These are phyloP conservation scores for Cytospora leucostoma DNA, from an alignment of 2,329 filamentous ascomycete genomes.

Conservation along the genomic window DNA sequence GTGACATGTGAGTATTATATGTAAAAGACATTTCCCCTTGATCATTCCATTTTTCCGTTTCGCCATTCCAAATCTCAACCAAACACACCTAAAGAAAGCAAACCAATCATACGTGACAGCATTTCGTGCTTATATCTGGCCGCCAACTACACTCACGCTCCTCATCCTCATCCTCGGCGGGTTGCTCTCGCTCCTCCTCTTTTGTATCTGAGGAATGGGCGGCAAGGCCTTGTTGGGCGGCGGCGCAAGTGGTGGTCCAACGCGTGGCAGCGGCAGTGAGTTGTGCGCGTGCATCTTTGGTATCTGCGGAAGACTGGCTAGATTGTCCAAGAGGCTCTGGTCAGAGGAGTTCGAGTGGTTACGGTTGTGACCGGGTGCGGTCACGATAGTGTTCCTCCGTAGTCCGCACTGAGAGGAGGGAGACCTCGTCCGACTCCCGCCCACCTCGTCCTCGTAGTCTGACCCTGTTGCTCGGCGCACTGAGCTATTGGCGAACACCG, in stretches of 20 bases:
- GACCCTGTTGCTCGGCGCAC: conserved; percentile 5
- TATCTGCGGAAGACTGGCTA: conserved; percentile 53
- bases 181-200: conserved; percentile 21
- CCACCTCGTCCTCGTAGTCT: conserved; percentile 1
- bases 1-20: conserved; percentile 8
- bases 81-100: background rate
- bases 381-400: conserved; percentile 28
- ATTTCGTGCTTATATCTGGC: background rate
- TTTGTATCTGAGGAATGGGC: conserved; percentile 47
- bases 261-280: conserved; percentile 51
- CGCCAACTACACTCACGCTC: conserved; percentile 1
- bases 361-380: conserved; percentile 12
- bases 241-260: conserved; percentile 55
- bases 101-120: background rate
- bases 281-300: conserved; percentile 8
- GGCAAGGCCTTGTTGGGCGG: conserved; percentile 58
- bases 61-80: background rate
- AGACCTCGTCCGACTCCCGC: conserved; percentile 1
- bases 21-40: background rate
- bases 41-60: background rate
- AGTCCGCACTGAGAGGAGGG: conserved; percentile 5
- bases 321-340: conserved; percentile 33
- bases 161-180: conserved; percentile 20
- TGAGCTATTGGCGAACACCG: conserved; percentile 13
- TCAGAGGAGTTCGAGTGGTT: conserved; percentile 20